Conservation (phyloP, 257 asterid species). For the Solanum rostratum region DNA sequence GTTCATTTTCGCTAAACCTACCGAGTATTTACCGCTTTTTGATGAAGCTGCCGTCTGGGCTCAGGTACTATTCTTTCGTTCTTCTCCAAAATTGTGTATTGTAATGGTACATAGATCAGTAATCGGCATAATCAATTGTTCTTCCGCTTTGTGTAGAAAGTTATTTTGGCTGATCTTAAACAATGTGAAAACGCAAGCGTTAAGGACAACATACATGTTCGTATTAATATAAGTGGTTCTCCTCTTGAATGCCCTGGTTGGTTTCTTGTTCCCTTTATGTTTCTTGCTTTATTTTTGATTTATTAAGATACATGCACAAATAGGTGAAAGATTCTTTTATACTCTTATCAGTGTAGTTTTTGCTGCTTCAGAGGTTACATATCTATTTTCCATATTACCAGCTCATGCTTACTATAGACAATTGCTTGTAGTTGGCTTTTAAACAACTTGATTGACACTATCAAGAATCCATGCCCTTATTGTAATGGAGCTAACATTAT, state of each 20-base stretch:
- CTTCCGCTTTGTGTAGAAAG: constrained; percentile 36
- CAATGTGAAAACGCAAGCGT: constrained; percentile 49
- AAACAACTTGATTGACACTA: neutral
- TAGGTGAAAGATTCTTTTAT: neutral
- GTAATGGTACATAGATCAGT: neutral
- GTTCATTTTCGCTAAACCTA: constrained; percentile 67
- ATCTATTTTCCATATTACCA: neutral
- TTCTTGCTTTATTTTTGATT: neutral
- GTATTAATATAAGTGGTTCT: constrained; percentile 75
- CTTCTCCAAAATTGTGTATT: neutral
- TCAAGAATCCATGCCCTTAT: neutral
- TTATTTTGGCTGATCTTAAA: constrained; percentile 50
- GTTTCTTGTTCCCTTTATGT: constrained; percentile 1
- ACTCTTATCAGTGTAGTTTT: neutral
- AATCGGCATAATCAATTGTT: neutral
- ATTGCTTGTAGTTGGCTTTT: neutral
- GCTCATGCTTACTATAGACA: neutral
- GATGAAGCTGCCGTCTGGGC: constrained; percentile 87
- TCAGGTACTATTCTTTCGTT: constrained; percentile 35
- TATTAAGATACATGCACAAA: neutral
- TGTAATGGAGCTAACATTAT: neutral
- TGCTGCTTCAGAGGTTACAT: neutral
- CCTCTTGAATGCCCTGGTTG: constrained; percentile 93
- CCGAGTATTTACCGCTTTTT: constrained; percentile 42
- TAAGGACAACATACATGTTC: constrained; percentile 62